These are phyloP conservation scores for Calonectria hongkongensis DNA, from an alignment of 2,329 filamentous ascomycete genomes.

Conservation along the genomic window DNA sequence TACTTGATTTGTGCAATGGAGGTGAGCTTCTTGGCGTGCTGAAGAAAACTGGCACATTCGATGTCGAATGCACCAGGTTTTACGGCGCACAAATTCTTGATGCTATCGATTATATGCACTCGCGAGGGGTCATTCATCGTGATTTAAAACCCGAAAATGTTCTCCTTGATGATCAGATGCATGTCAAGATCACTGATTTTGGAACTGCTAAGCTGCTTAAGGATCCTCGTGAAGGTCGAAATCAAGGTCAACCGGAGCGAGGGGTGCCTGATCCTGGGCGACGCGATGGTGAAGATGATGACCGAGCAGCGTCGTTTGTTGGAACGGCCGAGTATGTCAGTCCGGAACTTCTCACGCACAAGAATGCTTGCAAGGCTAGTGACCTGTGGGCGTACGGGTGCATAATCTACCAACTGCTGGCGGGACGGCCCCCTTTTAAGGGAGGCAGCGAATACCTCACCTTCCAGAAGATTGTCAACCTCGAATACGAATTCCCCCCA, in stretches of 20 bases:
- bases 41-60: slow-evolving; percentile 95
- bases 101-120: slow-evolving; percentile 98
- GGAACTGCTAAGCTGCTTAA: slow-evolving; percentile 94
- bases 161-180: slow-evolving; percentile 94
- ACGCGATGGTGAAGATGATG: slow-evolving; percentile 73
- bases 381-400: slow-evolving; percentile 99
- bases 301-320: slow-evolving; percentile 93
- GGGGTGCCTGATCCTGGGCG: slow-evolving; percentile 61
- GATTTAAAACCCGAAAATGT: slow-evolving; percentile 99
- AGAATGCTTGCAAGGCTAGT: slow-evolving; percentile 97
- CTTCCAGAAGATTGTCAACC: slow-evolving; percentile 96
- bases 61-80: slow-evolving; percentile 94
- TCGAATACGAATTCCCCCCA: slow-evolving; percentile 94
- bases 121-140: slow-evolving; percentile 94
- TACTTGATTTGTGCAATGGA: slow-evolving; percentile 92
- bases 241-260: slow-evolving; percentile 63
- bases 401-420: slow-evolving; percentile 95
- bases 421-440: slow-evolving; percentile 98
- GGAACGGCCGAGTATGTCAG: slow-evolving; percentile 99
- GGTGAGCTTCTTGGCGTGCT: slow-evolving; percentile 94
- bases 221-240: slow-evolving; percentile 63
- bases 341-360: slow-evolving; percentile 95
- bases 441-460: slow-evolving; percentile 96
- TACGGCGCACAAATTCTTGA: slow-evolving; percentile 98
- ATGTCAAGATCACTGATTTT: slow-evolving; percentile 99